Conservation (phyloP, 345 rosid genomes). For the Alliaria petiolata region DNA sequence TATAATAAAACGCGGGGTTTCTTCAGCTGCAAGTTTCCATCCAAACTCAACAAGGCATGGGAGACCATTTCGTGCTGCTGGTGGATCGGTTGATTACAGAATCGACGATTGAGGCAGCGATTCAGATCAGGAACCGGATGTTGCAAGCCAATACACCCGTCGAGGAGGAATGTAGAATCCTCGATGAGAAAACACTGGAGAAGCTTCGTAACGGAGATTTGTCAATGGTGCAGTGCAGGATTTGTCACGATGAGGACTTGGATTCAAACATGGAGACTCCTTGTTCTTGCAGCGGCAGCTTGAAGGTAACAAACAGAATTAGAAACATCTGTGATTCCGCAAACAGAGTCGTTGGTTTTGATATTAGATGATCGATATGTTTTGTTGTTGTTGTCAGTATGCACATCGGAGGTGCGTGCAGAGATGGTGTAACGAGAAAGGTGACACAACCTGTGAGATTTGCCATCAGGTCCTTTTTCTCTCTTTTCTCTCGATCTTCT, state of each 20-base stretch:
- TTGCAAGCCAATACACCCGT: conserved; percentile 36
- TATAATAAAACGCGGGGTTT: neutral
- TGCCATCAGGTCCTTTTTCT: conserved; percentile 68
- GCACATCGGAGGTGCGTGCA: conserved; percentile 90
- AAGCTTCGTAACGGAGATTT: conserved; percentile 33
- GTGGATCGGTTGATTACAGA: conserved; percentile 88
- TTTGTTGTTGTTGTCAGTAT: conserved; percentile 44
- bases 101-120: conserved; percentile 76
- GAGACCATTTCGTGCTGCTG: conserved; percentile 88
- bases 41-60: conserved; percentile 55
- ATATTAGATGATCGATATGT: conserved; percentile 1
- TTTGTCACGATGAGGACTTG: conserved; percentile 87
- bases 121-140: conserved; percentile 59
- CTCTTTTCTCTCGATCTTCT: neutral
- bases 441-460: conserved; percentile 77
- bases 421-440: conserved; percentile 95
- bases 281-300: conserved; percentile 86
- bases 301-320: conserved; percentile 44
- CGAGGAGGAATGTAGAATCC: conserved; percentile 33
- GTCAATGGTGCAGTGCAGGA: conserved; percentile 77
- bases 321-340: neutral
- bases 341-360: neutral
- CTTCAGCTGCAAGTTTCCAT: conserved; percentile 19
- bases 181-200: conserved; percentile 38
- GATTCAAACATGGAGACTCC: conserved; percentile 91